Evolutionary conservation across 345 rosid genomes (phyloP).

Genomic region (Eucalyptus regnans): DNA sequence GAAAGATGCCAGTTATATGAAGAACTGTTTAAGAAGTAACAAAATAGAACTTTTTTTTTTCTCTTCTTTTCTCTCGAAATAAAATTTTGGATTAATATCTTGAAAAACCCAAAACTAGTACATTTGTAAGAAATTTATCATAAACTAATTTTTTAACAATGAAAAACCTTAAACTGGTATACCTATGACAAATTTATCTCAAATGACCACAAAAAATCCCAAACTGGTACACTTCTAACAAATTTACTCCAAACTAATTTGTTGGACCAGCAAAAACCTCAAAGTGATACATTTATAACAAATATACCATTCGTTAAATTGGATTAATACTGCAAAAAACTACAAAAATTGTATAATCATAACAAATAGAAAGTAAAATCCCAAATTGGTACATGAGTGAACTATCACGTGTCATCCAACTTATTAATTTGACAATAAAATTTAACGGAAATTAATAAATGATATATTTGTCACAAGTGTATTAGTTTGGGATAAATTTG

Average conservation of each 20-base stretch:
- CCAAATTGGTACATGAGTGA: fast-evolving
- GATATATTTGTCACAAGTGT: fast-evolving
- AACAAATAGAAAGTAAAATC: too few relatives aligned
- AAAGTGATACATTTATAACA: too few relatives aligned
- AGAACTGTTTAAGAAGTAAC: too few relatives aligned
- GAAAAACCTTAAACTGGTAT: fast-evolving
- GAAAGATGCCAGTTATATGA: neutral
- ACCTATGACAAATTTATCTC: fast-evolving
- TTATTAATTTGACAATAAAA: too few relatives aligned
- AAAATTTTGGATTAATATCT: too few relatives aligned
- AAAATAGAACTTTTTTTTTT: too few relatives aligned
- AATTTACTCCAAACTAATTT: too few relatives aligned
- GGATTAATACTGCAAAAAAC: too few relatives aligned
- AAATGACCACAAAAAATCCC: fast-evolving
- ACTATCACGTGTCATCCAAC: fast-evolving
- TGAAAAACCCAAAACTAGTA: fast-evolving
- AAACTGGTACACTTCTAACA: fast-evolving
- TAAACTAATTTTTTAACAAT: too few relatives aligned
- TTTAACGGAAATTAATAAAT: fast-evolving
- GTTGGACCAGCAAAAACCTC: fast-evolving
- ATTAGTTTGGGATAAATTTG: fast-evolving
- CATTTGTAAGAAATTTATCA: too few relatives aligned
- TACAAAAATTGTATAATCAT: too few relatives aligned
- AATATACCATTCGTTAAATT: fast-evolving
- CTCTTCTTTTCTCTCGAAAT: fast-evolving